Evolutionary conservation across 176 grass and related monocot genomes (phyloP).

Genomic region (Musa beccarii): DNA sequence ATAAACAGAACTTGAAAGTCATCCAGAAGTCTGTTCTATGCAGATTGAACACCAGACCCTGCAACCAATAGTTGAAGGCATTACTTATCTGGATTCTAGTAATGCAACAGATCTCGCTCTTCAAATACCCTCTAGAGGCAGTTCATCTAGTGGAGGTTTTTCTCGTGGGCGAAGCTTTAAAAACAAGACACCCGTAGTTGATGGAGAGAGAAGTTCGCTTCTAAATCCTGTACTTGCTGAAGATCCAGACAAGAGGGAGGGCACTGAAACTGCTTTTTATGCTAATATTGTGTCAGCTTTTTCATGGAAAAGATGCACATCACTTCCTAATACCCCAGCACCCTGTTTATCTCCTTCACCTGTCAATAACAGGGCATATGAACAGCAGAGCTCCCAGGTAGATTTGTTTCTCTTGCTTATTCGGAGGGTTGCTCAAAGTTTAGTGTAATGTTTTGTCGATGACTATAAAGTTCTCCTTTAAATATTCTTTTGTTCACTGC

Average conservation of each 20-base stretch:
- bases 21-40: not conserved
- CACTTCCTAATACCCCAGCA: constrained; percentile 11
- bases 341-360: constrained; percentile 13
- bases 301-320: constrained; percentile 24
- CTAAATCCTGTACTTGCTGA: constrained; percentile 4
- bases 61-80: not conserved
- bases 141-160: constrained; percentile 2
- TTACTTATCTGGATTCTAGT: not conserved
- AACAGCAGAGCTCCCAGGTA: constrained; percentile 5
- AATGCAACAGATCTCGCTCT: not conserved
- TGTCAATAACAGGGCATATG: not conserved
- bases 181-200: constrained; percentile 6
- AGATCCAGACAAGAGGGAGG: not conserved
- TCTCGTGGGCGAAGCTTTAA: constrained; percentile 16
- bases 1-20: too few relatives aligned
- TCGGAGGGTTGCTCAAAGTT: too few relatives aligned
- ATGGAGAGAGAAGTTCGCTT: constrained; percentile 11
- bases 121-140: constrained; percentile 6
- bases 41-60: constrained; percentile 9
- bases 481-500: too few relatives aligned
- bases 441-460: too few relatives aligned
- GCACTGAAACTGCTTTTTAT: not conserved
- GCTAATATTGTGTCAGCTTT: constrained; percentile 3
- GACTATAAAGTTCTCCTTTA: too few relatives aligned
- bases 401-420: too few relatives aligned